Conservation (phyloP, 257 asterid species). For the Ilex aquifolium region DNA sequence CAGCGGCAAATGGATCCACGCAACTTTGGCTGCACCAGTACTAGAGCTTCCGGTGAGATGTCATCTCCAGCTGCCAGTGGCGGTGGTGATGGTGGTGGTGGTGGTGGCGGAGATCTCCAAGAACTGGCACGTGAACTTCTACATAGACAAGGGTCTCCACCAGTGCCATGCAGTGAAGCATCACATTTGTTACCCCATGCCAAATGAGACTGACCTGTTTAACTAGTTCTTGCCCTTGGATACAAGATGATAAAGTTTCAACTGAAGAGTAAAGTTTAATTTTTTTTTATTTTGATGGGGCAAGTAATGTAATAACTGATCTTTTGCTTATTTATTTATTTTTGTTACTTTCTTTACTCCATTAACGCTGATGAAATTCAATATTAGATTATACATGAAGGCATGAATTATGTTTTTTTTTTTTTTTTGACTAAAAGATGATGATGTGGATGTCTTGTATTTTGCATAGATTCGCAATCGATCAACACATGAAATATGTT, state of each 20-base stretch:
- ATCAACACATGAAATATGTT: too few species aligned
- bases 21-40: not conserved
- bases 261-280: too few species aligned
- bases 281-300: not conserved
- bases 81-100: conserved; percentile 20
- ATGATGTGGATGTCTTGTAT: too few species aligned
- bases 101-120: conserved; percentile 61
- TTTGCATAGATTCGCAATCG: too few species aligned
- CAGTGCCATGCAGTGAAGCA: conserved; percentile 44
- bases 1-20: not conserved
- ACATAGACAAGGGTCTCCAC: conserved; percentile 46
- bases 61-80: conserved; percentile 19
- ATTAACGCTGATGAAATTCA: not conserved
- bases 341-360: not conserved
- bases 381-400: not conserved
- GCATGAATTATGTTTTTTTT: not conserved
- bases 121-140: conserved; percentile 77
- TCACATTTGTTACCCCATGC: conserved; percentile 45
- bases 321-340: not conserved
- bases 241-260: not conserved
- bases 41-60: conserved; percentile 14
- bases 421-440: not conserved
- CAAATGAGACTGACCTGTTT: conserved; percentile 11
- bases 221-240: not conserved
- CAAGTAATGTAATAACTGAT: not conserved